These are phyloP conservation scores for Suaeda aralocaspica DNA, from an alignment of 148 eudicot genomes.

Conservation along the genomic window DNA sequence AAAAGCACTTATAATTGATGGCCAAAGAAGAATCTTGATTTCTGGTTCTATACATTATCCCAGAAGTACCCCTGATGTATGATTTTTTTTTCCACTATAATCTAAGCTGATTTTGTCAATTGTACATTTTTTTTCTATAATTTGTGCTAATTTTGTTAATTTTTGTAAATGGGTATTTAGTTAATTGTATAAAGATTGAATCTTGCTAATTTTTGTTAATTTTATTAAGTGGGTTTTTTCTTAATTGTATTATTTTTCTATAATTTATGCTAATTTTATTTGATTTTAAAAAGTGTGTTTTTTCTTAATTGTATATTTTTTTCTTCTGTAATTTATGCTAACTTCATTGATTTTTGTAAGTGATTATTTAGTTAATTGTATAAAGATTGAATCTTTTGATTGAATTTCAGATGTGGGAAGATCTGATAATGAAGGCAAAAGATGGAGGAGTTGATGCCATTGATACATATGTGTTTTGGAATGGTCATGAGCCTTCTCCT, in stretches of 20 bases:
- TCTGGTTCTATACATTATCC: slow-evolving; percentile 94
- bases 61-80: slow-evolving; percentile 90
- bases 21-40: slow-evolving; percentile 61
- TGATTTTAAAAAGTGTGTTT: neutral
- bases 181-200: neutral
- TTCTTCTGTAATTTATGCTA: no score
- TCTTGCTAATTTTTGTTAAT: no score
- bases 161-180: no score
- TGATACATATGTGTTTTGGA: slow-evolving; percentile 92
- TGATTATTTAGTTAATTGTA: neutral
- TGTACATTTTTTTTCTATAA: neutral
- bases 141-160: neutral
- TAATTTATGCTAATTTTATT: neutral
- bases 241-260: no score
- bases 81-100: neutral
- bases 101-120: slow-evolving; percentile 9
- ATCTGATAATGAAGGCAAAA: slow-evolving; percentile 82
- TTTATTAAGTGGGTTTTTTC: no score
- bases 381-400: neutral
- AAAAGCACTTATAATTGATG: slow-evolving; percentile 63
- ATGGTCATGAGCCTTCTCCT: slow-evolving; percentile 84
- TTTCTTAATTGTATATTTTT: neutral
- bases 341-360: neutral
- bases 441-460: slow-evolving; percentile 78
- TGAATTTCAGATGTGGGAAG: slow-evolving; percentile 80